Evolutionary conservation across 225 moss, liverwort and hornwort genomes (phyloP).

Genomic region (Polytrichum commune): DNA sequence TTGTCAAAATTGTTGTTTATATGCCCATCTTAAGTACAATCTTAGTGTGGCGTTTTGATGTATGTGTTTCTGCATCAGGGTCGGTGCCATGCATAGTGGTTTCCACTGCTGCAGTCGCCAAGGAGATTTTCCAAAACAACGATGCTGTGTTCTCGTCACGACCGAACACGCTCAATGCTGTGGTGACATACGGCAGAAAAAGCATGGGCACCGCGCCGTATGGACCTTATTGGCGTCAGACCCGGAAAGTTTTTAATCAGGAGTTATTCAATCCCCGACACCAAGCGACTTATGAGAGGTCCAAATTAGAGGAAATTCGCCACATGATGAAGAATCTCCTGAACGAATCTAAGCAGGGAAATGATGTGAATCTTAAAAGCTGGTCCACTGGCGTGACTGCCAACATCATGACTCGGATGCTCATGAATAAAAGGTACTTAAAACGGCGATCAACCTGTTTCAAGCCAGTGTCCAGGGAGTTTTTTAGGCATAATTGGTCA

Average conservation of each 20-base stretch:
- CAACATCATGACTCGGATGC: constrained; percentile 2
- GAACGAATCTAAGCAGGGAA: neutral
- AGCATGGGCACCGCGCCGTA: neutral
- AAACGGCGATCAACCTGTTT: too few species aligned
- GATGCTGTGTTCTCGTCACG: constrained; percentile 7
- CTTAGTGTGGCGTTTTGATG: too few species aligned
- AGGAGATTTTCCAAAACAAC: neutral
- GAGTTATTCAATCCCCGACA: neutral
- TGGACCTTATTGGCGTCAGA: constrained; percentile 1
- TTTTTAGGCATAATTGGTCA: too few species aligned
- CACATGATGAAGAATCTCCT: neutral
- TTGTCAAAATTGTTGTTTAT: too few species aligned
- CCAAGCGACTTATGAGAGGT: neutral
- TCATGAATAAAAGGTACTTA: constrained; percentile 1
- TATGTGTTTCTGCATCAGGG: neutral
- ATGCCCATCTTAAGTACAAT: too few species aligned
- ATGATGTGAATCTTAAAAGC: neutral
- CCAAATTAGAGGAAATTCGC: neutral
- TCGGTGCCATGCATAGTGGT: constrained; percentile 7
- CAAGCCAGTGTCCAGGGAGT: too few species aligned
- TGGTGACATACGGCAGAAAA: neutral
- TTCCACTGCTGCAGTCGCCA: neutral
- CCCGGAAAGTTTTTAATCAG: neutral
- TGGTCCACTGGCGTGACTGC: neutral
- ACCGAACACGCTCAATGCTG: neutral